Conservation (phyloP, 257 asterid genomes). For the Paraleonurus japonicus region DNA sequence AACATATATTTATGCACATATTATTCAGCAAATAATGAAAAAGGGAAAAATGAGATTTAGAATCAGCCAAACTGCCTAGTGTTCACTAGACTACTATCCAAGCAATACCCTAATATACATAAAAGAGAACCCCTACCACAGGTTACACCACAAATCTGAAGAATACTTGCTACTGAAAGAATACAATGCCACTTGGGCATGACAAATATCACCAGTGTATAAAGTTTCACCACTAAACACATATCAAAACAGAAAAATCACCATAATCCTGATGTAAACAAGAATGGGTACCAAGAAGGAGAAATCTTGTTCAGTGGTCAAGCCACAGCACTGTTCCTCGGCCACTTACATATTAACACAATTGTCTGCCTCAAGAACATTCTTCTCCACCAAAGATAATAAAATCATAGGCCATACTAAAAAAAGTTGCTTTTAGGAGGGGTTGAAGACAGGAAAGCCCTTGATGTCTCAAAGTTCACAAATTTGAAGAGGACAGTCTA, state of each 20-base stretch:
- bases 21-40: neutral
- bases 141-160: neutral
- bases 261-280: neutral
- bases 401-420: neutral
- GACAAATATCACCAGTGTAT: neutral
- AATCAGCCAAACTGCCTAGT: neutral
- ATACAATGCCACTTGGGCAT: neutral
- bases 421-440: neutral
- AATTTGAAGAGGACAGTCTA: neutral
- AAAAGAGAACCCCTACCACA: neutral
- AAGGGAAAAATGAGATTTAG: neutral
- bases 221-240: neutral
- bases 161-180: neutral
- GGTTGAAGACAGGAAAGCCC: neutral
- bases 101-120: neutral
- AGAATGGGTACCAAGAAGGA: neutral
- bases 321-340: neutral
- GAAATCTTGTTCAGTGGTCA: neutral
- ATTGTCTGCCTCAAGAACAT: neutral
- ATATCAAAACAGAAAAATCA: neutral
- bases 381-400: neutral
- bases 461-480: neutral
- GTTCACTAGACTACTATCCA: neutral
- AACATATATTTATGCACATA: neutral
- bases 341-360: neutral